Percentiles rank a stretch among this genome's conserved stretches.
These are phyloP conservation scores for Russula earlei DNA, from an alignment of 768 basidiomycete species.

Conservation along the genomic window DNA sequence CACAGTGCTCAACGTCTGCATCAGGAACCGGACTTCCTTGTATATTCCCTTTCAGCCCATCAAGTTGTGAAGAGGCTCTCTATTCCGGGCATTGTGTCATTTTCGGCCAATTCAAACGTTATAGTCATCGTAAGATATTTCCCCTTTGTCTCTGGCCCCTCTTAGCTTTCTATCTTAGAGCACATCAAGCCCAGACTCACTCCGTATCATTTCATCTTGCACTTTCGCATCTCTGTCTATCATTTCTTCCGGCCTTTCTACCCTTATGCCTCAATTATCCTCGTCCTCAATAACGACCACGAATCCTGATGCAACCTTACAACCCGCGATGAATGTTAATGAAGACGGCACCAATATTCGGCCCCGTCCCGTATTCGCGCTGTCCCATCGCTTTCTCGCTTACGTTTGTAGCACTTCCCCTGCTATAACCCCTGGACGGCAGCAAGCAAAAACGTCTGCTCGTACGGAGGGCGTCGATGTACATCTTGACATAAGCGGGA, in stretches of 20 bases:
- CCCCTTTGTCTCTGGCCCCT: background rate
- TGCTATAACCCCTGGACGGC: slow-evolving; percentile 11
- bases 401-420: slow-evolving; percentile 35
- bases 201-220: slow-evolving; percentile 48
- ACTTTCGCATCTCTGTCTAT: slow-evolving; percentile 44
- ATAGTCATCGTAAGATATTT: slow-evolving; percentile 46
- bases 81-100: slow-evolving; percentile 34
- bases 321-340: slow-evolving; percentile 24
- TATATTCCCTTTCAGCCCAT: slow-evolving; percentile 43
- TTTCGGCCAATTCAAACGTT: slow-evolving; percentile 39
- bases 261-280: slow-evolving; percentile 29
- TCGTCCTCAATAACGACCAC: slow-evolving; percentile 11
- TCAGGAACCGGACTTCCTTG: slow-evolving; percentile 27
- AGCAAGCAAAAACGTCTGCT: slow-evolving; percentile 15
- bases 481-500: slow-evolving; percentile 42
- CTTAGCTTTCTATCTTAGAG: slow-evolving; percentile 32
- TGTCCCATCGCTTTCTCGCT: slow-evolving; percentile 55
- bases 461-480: slow-evolving; percentile 19
- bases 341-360: background rate
- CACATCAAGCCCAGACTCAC: slow-evolving; percentile 43
- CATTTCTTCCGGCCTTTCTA: slow-evolving; percentile 39
- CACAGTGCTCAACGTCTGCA: slow-evolving; percentile 19
- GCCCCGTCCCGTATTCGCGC: slow-evolving; percentile 46
- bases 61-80: slow-evolving; percentile 39
- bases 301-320: slow-evolving; percentile 33